Base-by-base conservation (phyloP, 805 yeast species). In the Wickerhamomyces ciferrii region DNA sequence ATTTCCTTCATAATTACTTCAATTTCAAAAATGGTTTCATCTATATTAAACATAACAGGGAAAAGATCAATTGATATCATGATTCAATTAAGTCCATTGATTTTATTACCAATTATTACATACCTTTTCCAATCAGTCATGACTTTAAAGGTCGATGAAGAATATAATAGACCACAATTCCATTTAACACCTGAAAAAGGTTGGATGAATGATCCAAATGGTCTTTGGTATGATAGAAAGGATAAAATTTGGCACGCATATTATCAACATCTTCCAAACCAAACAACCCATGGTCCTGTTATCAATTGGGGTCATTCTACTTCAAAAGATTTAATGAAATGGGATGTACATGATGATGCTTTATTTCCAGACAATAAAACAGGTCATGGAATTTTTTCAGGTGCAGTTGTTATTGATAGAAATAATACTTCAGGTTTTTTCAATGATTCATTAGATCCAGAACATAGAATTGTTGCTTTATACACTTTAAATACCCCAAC, bases 191-290 rank as follows among this genome's bases (percentile, higher is more conserved):
- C 75, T 2, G 48, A 53, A 4, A 41, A 44, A 6, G 69, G 68
- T 7, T 70, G 71, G 66, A 64, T 70, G 71, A 70, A 70, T 50
- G 75, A 71, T 50, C 75, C 75, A 18, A 70, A 70, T 48, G 75
- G 75, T 9, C 51, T 69, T 41, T 59, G 66, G 51, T 68, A 60
- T 48, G 68, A 67, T 49, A 50, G 53, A 13, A 55, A 50, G 32
- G 59, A 57, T 8, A 54, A 59, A 7, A 18, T 58, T n/a, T 70
- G 62, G 60, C 75, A 70, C 48, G 35, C 62, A 43, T 70, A 67
- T 58, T 70, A 54, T 53, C 75, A 70, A 51, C 62, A 59, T 56
- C 63, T 67, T 46, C 72, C 73, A 2, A 52, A 62, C 39, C 64
- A 44, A 14, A 56, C 62, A 5, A 51, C 55, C 4, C 64, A 70